phyloP scores from a whole-genome alignment of 139 green algal genomes.

The Helicosporidium sp. region DNA sequence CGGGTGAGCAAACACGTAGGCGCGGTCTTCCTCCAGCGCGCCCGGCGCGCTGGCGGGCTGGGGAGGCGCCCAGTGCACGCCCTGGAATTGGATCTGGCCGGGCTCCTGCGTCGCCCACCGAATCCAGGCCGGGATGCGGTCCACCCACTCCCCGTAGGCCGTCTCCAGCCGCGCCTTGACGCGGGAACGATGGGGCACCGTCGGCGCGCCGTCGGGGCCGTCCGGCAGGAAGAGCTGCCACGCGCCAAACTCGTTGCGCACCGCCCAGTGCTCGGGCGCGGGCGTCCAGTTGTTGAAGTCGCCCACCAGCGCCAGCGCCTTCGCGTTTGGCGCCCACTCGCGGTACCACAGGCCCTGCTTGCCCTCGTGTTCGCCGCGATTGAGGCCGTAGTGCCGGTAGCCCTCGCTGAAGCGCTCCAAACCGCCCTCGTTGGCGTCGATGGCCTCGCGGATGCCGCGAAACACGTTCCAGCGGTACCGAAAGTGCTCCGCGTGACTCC shows the following conservation, averaged over 20 bases:
- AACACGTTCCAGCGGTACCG: conserved; percentile 75
- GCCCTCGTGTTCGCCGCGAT: conserved; percentile 58
- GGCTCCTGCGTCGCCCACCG: conserved; percentile 81
- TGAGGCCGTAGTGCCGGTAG: conserved; percentile 69
- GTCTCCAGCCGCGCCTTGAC: conserved; percentile 66
- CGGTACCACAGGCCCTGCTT: conserved; percentile 63
- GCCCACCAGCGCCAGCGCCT: conserved; percentile 68
- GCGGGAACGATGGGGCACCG: conserved; percentile 61
- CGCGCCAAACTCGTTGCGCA: conserved; percentile 68
- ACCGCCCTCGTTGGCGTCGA: conserved; percentile 69
- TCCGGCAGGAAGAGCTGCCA: conserved; percentile 76
- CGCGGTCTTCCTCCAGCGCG: conserved; percentile 33
- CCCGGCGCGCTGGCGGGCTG: conserved; percentile 26
- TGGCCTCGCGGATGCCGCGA: conserved; percentile 47
- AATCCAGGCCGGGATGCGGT: conserved; percentile 85
- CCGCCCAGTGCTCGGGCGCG: conserved; percentile 55
- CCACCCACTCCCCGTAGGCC: conserved; percentile 51
- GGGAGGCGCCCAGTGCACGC: conserved; percentile 57
- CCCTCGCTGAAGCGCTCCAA: conserved; percentile 15
- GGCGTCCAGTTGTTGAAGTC: conserved; percentile 88
- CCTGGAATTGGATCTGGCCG: conserved; percentile 86
- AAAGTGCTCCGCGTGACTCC: conserved; percentile 68
- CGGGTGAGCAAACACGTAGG: conserved; percentile 85
- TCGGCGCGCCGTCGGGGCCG: conserved; percentile 40
- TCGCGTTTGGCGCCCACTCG: conserved; percentile 66